Percentiles rank a stretch among this genome's conserved stretches.
Conservation (phyloP, 768 basidiomycete genomes). For the Chalciporus chontae region DNA sequence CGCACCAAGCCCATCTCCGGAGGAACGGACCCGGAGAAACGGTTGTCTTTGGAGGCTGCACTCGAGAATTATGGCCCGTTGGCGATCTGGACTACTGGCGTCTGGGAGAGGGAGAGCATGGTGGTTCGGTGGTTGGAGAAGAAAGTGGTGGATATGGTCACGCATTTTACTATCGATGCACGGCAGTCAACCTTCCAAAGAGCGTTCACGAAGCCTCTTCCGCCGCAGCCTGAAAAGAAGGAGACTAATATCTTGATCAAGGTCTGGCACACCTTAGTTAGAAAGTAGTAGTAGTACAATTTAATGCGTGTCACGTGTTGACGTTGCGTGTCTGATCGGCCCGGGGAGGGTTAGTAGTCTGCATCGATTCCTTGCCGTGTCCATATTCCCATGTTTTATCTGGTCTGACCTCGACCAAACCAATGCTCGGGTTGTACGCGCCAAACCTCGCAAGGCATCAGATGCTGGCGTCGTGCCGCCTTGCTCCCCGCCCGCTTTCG, state of each 20-base stretch:
- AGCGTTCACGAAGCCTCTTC: not conserved
- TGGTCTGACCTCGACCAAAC: not conserved
- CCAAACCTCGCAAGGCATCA: constrained; percentile 6
- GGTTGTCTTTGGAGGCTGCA: constrained; percentile 7
- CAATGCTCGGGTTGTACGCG: constrained; percentile 8
- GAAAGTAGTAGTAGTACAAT: too few relatives aligned
- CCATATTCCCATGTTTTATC: constrained; percentile 1
- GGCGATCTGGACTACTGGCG: constrained; percentile 65
- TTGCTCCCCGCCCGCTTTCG: not conserved
- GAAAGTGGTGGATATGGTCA: constrained; percentile 43
- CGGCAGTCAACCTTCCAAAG: not conserved
- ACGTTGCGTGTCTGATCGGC: not conserved
- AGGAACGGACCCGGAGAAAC: constrained; percentile 5
- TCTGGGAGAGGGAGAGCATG: constrained; percentile 67
- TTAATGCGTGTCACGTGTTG: not conserved
- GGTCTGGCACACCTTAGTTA: not conserved
- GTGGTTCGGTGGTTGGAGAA: constrained; percentile 59
- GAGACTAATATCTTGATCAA: not conserved
- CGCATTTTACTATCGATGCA: constrained; percentile 33
- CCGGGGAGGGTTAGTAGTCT: too few relatives aligned
- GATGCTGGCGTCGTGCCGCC: constrained; percentile 5
- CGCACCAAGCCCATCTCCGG: constrained; percentile 9
- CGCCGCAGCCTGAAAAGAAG: not conserved
- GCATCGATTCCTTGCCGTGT: not conserved
- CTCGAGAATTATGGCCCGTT: constrained; percentile 45